Evolutionary conservation across 202 grass and related monocot species (phyloP), one percentile per base, ranked within the genome.

Genomic region (Panicum virgatum): DNA sequence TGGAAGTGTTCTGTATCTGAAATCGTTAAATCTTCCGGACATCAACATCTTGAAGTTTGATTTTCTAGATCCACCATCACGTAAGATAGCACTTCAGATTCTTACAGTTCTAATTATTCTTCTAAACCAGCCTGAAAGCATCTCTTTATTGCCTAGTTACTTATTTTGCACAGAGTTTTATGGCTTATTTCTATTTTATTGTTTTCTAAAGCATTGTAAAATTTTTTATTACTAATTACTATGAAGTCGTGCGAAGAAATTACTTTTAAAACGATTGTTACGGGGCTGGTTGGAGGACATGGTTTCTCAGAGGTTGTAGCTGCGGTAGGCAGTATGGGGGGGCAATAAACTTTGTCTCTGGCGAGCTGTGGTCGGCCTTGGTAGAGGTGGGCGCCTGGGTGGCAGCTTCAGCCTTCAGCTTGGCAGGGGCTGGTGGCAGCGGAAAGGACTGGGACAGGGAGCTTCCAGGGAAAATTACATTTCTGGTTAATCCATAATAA

Each of bases 21-120:
- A 94, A 89, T 98, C 95, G 3, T 69, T 94, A 84, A 88, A 94
- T 88, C 88, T 98, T 76, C 84, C 89, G 42, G 95, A 98, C 45
- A 98, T 98, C 32, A 80, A 98, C 86, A 93, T 98, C 44, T 72
- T 98, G 76, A 91, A 89, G 83, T 98, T 98, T 86, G 95, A 94
- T 94, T 98, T 98, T 69, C 92, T 98, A 51, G 95, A 98, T 88
- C 88, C 95, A 47, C 92, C 95, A 84, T 98, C 95, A 86, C 95
- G 95, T 98, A 98, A 94, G 94, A 87, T 42, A 62, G 82, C 85
- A 23, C 46, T 76, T 81, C 29, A 82, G 54, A 76, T 45, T 84
- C 37, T 62, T 80, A 44, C 63, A 57, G 29, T 69, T 66, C 69
- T 69, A 16, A 67, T 46, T 46, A 61, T 83, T 48, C 43, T 75